Conservation (phyloP, 2,329 filamentous ascomycete genomes). For the Pezicula radicicola region DNA sequence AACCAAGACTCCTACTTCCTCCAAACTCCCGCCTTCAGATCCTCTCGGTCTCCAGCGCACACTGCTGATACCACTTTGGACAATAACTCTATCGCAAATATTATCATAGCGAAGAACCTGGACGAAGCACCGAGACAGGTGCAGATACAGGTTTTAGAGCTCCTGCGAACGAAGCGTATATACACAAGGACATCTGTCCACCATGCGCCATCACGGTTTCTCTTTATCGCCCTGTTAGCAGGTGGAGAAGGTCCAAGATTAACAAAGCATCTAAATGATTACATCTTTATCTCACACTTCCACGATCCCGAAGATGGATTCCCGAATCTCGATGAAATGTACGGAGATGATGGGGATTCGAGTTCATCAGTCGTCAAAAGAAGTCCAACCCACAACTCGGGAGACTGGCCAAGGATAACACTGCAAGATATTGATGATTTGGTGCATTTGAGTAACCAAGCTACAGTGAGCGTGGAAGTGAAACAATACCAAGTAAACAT, state of each 20-base stretch:
- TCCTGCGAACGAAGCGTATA: constrained; percentile 76
- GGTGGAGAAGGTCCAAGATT: constrained; percentile 47
- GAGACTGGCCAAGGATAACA: constrained; percentile 22
- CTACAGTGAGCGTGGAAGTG: constrained; percentile 72
- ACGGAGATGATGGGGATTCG: constrained; percentile 24
- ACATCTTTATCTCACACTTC: constrained; percentile 85
- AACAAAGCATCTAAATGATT: constrained; percentile 67
- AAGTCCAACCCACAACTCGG: constrained; percentile 12
- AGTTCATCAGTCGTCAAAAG: constrained; percentile 30
- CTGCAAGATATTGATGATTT: constrained; percentile 26
- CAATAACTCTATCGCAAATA: constrained; percentile 66
- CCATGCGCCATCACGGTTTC: constrained; percentile 70
- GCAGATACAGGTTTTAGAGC: constrained; percentile 76
- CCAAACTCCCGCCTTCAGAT: constrained; percentile 21
- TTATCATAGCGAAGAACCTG: constrained; percentile 79
- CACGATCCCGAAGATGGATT: constrained; percentile 72
- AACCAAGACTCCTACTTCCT: constrained; percentile 29
- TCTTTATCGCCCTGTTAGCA: constrained; percentile 73
- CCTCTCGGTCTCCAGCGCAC: constrained; percentile 24
- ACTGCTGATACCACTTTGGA: constrained; percentile 34
- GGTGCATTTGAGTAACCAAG: constrained; percentile 50
- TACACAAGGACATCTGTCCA: constrained; percentile 74
- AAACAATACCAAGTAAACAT: constrained; percentile 85
- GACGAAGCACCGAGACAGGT: constrained; percentile 70
- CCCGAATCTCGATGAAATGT: constrained; percentile 66